A percentile compares a stretch with the other conserved stretches of the same genome.
Conservation (phyloP, 2,329 filamentous ascomycete species). For the Pezicula carpinea region DNA sequence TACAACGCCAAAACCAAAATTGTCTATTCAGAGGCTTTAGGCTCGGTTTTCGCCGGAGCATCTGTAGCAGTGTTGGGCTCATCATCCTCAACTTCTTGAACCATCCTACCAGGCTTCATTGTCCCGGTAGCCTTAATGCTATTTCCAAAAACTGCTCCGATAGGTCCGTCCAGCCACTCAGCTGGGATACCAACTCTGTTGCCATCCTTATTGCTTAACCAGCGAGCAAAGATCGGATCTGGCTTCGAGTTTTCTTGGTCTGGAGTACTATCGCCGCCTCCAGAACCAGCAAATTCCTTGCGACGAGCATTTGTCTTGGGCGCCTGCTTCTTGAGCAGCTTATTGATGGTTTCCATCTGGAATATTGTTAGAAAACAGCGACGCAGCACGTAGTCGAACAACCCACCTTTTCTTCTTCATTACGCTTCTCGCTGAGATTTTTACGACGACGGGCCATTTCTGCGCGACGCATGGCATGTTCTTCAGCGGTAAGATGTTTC, state of each 20-base stretch:
- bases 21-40: neutral
- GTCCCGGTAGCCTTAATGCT: constrained; percentile 15
- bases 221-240: constrained; percentile 62
- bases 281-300: constrained; percentile 30
- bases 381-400: neutral
- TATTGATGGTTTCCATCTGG: constrained; percentile 90
- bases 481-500: constrained; percentile 68
- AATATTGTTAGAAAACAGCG: neutral
- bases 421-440: constrained; percentile 72
- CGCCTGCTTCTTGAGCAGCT: constrained; percentile 80
- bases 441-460: constrained; percentile 72
- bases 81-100: constrained; percentile 24
- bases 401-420: constrained; percentile 69
- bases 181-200: constrained; percentile 59
- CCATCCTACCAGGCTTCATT: constrained; percentile 24
- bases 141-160: constrained; percentile 52
- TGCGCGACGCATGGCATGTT: constrained; percentile 66
- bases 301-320: constrained; percentile 61
- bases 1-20: too few species aligned
- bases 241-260: constrained; percentile 45
- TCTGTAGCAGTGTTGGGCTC: neutral
- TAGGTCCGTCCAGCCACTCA: constrained; percentile 62
- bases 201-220: constrained; percentile 64
- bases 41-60: neutral
- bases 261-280: constrained; percentile 40